These are phyloP conservation scores for Aspergillus avenaceus DNA, from an alignment of 495 filamentous ascomycete species.

Conservation along the genomic window DNA sequence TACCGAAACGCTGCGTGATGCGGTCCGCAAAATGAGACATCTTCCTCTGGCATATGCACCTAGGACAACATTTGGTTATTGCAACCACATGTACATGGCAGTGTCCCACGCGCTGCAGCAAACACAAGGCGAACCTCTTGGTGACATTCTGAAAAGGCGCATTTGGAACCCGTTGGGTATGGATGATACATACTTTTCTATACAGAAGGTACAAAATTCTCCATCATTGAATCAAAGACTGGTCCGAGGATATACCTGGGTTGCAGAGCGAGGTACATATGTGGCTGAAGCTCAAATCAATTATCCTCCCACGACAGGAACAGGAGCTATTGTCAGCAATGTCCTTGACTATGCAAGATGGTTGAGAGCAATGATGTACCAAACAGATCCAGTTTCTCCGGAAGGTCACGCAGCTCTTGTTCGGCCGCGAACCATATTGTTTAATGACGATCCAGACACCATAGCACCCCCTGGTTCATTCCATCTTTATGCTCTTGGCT, in stretches of 20 bases:
- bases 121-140: constrained; percentile 34
- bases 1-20: constrained; percentile 7
- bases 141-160: constrained; percentile 29
- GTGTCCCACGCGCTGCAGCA: constrained; percentile 40
- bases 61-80: constrained; percentile 41
- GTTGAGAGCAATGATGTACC: constrained; percentile 34
- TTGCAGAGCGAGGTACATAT: constrained; percentile 2
- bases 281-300: constrained; percentile 18
- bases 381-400: constrained; percentile 22
- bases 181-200: constrained; percentile 30
- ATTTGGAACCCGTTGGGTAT: constrained; percentile 52
- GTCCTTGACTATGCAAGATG: constrained; percentile 52
- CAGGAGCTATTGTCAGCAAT: constrained; percentile 45
- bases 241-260: constrained; percentile 19
- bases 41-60: constrained; percentile 32
- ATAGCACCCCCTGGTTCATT: constrained; percentile 9
- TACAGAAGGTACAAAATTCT: constrained; percentile 12
- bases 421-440: constrained; percentile 28
- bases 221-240: constrained; percentile 3
- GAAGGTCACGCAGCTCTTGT: constrained; percentile 34
- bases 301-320: constrained; percentile 36
- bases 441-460: constrained; percentile 7
- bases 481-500: constrained; percentile 42
- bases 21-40: constrained; percentile 33
- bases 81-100: constrained; percentile 47